Evolutionary conservation across 768 basidiomycete species (phyloP).

Genomic region (Cystofilobasidium bisporidii): DNA sequence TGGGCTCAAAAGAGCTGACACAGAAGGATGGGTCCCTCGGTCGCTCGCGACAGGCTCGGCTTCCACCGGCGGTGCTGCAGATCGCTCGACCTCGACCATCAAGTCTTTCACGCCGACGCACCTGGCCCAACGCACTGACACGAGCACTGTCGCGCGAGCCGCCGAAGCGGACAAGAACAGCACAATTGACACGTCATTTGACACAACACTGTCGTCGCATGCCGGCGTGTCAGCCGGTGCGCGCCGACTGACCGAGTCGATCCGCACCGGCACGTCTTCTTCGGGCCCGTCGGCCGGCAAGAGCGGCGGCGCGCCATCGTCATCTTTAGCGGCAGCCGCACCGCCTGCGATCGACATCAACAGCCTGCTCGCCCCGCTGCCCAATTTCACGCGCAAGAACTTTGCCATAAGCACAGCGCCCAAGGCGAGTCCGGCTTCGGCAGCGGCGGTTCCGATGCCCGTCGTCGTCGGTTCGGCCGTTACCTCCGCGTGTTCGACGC

Average conservation of each 20-base stretch:
- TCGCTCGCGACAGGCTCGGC: background rate
- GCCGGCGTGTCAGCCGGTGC: background rate
- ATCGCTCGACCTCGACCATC: background rate
- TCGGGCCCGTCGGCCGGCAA: background rate
- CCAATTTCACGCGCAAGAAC: slow-evolving; percentile 4
- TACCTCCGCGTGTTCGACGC: too few species aligned
- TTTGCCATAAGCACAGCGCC: too few species aligned
- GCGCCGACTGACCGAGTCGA: background rate
- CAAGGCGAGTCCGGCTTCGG: too few species aligned
- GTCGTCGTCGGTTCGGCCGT: too few species aligned
- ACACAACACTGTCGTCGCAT: background rate
- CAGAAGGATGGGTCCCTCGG: too few species aligned
- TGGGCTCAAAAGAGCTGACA: background rate
- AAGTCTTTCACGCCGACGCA: background rate
- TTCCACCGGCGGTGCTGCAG: background rate
- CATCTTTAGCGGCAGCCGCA: too few species aligned
- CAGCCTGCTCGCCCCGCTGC: background rate
- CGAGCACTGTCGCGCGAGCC: too few species aligned
- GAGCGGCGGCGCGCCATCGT: background rate
- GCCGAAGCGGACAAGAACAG: background rate
- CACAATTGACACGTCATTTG: background rate
- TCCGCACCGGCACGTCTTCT: background rate
- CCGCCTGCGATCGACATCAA: too few species aligned
- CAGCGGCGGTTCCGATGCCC: too few species aligned
- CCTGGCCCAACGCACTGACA: background rate